Conservation (phyloP, 441 rosid genomes). For the Populus hybrid region DNA sequence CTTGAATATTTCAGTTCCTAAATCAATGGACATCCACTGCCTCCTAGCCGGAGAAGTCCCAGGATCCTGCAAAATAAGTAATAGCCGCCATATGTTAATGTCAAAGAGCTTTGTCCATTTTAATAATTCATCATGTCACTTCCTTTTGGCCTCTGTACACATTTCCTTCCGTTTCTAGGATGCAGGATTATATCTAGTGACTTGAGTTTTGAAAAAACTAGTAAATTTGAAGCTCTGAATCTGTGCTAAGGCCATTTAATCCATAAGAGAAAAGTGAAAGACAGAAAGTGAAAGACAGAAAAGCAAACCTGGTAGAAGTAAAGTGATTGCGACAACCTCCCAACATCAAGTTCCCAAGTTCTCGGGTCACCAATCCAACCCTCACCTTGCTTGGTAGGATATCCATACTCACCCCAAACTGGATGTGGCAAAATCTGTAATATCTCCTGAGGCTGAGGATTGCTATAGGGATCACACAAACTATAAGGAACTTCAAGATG, state of each 20-base stretch:
- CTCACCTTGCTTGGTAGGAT: constrained; percentile 61
- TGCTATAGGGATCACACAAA: constrained; percentile 75
- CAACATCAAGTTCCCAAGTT: constrained; percentile 75
- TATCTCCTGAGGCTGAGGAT: constrained; percentile 86
- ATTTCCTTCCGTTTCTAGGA: not conserved
- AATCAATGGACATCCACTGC: constrained; percentile 65
- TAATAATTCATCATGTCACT: not conserved
- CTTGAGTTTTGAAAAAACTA: not conserved
- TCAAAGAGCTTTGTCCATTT: not conserved
- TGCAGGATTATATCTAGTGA: not conserved
- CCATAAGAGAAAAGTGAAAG: not conserved
- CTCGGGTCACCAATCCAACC: constrained; percentile 78
- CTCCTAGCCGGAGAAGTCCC: constrained; percentile 53
- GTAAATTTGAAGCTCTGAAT: not conserved
- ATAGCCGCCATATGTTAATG: not conserved
- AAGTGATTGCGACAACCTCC: constrained; percentile 63
- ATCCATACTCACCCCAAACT: constrained; percentile 78
- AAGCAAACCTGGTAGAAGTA: constrained; percentile 60
- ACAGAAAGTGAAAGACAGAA: not conserved
- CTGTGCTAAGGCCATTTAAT: not conserved
- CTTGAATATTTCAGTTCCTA: constrained; percentile 74
- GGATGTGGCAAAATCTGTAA: constrained; percentile 78
- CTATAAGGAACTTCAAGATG: constrained; percentile 48
- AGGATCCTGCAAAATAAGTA: constrained; percentile 45
- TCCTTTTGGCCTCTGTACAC: not conserved